Base-by-base conservation (phyloP, 805 yeast species). In the Candida mattraensis region DNA sequence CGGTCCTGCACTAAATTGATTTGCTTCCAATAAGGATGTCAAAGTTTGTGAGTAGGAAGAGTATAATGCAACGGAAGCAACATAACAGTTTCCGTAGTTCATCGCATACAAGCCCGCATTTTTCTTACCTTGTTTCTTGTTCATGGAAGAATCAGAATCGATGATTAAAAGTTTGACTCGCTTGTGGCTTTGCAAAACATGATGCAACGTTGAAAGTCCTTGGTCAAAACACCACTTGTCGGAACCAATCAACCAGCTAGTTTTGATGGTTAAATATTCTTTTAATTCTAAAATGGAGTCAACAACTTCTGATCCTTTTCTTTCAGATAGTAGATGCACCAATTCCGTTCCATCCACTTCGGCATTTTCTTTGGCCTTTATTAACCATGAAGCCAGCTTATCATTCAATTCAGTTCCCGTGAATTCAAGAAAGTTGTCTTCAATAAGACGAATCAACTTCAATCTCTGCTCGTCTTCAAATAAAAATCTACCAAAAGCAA, bases 171-270 rank as follows among this genome's bases (percentile, higher is more conserved):
- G 74, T 59, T 91, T 91, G 49, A 91, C 65, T 56, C 87, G 85
- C 57, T 78, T 72, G 42, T 42, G 43, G 0, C 89, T 79, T 18
- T 88, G 64, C 28, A 91, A 67, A 4, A 87, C 81, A 50, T 83
- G 82, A 60, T 91, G 97, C 33, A 91, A 81, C 58, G 97, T 96
- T 5, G 96, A 83, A 44, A 84, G 70, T 27, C 98, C 98, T 50
- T 87, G 67, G 64, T 91, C 98, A 57, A 82, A 88, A 14, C 96
- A 76, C 98, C 98, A 91, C 20, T 93, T 78, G 60, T 91, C 98
- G 13, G 96, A 87, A 20, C 97, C 96, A 38, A 91, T 69, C 41
- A 91, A 69, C 98, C 98, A 91, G 35, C 75, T 69, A 9, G 83
- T 68, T 33, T 68, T 67, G 37, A 69, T 58, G 18, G 52, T 46